These are phyloP conservation scores for Apophysomyces ossiformis DNA, from an alignment of 371 early-diverging fungal species.

Conservation along the genomic window DNA sequence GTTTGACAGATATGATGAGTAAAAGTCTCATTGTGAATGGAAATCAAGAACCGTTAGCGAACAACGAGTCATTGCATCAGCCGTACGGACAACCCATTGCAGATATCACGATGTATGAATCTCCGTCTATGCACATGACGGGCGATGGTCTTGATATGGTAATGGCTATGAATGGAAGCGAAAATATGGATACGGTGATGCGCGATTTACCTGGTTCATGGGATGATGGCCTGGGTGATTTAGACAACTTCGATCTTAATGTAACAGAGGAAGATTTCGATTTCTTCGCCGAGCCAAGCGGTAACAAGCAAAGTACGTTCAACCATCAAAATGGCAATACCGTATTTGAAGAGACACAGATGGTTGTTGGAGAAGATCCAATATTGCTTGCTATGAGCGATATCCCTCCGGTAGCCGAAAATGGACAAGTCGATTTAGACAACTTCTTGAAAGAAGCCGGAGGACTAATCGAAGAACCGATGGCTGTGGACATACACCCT, in stretches of 20 bases:
- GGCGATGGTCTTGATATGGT: not conserved
- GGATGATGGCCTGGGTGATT: constrained; percentile 43
- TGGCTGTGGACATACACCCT: not conserved
- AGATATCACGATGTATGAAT: not conserved
- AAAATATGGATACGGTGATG: constrained; percentile 31
- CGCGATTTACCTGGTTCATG: constrained; percentile 35
- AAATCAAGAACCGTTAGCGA: constrained; percentile 48
- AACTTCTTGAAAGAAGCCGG: constrained; percentile 14
- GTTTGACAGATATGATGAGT: constrained; percentile 6
- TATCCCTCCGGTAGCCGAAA: not conserved
- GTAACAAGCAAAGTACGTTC: not conserved
- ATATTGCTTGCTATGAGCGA: not conserved
- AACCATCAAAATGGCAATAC: not conserved
- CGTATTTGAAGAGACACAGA: constrained; percentile 5
- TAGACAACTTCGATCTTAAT: constrained; percentile 48
- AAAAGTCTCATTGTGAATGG: not conserved
- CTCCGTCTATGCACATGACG: not conserved
- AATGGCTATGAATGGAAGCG: constrained; percentile 16
- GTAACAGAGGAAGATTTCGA: constrained; percentile 57
- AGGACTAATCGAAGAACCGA: constrained; percentile 9
- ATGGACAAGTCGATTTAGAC: constrained; percentile 16
- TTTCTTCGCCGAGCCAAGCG: constrained; percentile 29
- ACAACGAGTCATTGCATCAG: constrained; percentile 47
- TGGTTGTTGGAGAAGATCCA: not conserved
- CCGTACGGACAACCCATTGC: not conserved